Evolutionary conservation across 371 early-diverging fungal species (phyloP), one percentile per base, ranked within the genome.

Genomic region (Mucor piriformis): DNA sequence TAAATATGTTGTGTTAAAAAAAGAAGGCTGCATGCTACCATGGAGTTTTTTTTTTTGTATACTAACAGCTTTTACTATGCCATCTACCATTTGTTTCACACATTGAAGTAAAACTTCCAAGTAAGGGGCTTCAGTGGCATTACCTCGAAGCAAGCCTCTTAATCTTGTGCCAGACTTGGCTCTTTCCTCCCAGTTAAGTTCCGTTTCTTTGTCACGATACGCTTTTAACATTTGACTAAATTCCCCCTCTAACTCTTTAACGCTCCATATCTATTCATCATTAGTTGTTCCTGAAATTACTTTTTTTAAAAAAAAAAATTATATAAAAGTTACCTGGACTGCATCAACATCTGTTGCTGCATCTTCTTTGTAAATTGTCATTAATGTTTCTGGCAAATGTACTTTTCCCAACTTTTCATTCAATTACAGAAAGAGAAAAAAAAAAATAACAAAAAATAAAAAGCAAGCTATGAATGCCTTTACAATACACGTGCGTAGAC

Each of bases 21-120:
- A 40, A 40, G 16, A 40, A 40, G 37, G 11, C 37, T 12, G 13
- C 15, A 3, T 12, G 6, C 4, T 37, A 6, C 12, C 27, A 23
- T 10, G 10, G 21, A n/a, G n/a, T 37, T 37, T 15, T 37, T 37
- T 15, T n/a, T 15, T n/a, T 37, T 2, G 20, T 27, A 49, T 0
- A 64, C 67, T 71, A 65, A 79, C 80, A 15, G 73, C 75, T 50
- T 79, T 79, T 8, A 74, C 49, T 35, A 79, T 74, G 55, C 77
- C 77, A 59, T 79, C 80, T 23, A 76, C 70, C 75, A 74, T 64
- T 44, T 66, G 73, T 20, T 63, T 70, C 40, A 79, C 63, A 37
- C 64, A 65, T 6, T 57, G 58, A 11, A 71, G 48, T 8, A 79
- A 27, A 4, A 60, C 60, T 37, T 79, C 77, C 18, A 59, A 63